phyloP scores from a whole-genome alignment of 495 filamentous ascomycete species.

The Talaromyces thailandensis region DNA sequence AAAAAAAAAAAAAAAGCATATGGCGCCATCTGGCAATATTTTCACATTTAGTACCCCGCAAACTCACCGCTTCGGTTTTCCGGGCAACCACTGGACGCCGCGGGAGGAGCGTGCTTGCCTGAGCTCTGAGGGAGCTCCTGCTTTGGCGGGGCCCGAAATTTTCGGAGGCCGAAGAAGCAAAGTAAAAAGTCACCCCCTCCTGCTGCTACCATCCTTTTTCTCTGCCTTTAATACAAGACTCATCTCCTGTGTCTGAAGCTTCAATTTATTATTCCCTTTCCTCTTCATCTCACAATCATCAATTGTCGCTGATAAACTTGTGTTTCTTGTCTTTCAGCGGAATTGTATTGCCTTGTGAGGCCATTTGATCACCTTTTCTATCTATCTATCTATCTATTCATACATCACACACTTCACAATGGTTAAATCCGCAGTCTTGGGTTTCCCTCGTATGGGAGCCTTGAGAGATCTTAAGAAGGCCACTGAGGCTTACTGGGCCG shows the following conservation, averaged over 20 bases:
- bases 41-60: not conserved
- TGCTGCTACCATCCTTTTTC: not conserved
- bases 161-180: not conserved
- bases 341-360: not conserved
- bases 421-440: constrained; percentile 47
- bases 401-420: constrained; percentile 8
- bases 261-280: not conserved
- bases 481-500: constrained; percentile 94
- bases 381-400: not conserved
- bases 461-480: constrained; percentile 99
- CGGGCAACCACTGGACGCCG: constrained; percentile 1
- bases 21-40: not conserved
- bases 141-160: constrained; percentile 6
- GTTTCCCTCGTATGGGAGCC: constrained; percentile 91
- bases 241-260: not conserved
- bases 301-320: not conserved
- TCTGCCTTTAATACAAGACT: not conserved
- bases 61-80: not conserved
- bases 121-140: not conserved
- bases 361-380: not conserved
- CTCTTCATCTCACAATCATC: not conserved
- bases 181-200: not conserved
- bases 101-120: not conserved
- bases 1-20: not conserved
- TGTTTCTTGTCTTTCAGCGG: not conserved